Conservation (phyloP, 208 protist genomes). For the Porcisia hertigi region DNA sequence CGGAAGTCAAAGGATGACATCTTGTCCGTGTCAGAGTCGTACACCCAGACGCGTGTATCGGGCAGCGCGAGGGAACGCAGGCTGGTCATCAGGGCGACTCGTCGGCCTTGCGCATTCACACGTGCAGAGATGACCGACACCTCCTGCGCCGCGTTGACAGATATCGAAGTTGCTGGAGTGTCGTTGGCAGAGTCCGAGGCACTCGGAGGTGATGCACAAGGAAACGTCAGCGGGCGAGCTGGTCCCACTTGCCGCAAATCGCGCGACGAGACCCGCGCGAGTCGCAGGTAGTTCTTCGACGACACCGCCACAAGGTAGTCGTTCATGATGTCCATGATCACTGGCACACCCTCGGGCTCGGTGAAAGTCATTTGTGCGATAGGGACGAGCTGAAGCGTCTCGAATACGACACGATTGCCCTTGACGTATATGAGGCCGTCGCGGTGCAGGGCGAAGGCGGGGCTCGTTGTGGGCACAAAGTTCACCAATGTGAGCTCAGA, state of each 20-base stretch:
- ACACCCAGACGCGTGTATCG: slow-evolving; percentile 89
- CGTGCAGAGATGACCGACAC: slow-evolving; percentile 57
- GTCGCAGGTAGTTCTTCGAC: slow-evolving; percentile 76
- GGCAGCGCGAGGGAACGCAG: slow-evolving; percentile 39
- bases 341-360: slow-evolving; percentile 83
- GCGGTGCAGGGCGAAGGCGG: slow-evolving; percentile 82
- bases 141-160: neutral
- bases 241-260: slow-evolving; percentile 75
- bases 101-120: slow-evolving; percentile 85
- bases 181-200: neutral
- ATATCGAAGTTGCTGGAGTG: slow-evolving; percentile 14
- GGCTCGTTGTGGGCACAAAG: slow-evolving; percentile 68
- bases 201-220: neutral
- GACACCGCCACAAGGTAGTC: slow-evolving; percentile 89
- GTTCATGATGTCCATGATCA: slow-evolving; percentile 85
- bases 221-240: slow-evolving; percentile 59
- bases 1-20: slow-evolving; percentile 83
- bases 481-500: slow-evolving; percentile 71
- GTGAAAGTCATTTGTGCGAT: slow-evolving; percentile 86
- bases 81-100: slow-evolving; percentile 80
- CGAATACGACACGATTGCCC: slow-evolving; percentile 74
- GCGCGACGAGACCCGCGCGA: slow-evolving; percentile 67
- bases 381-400: slow-evolving; percentile 73
- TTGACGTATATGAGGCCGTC: slow-evolving; percentile 89
- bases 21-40: slow-evolving; percentile 89